Percentiles rank a stretch among this genome's conserved stretches.
Conservation (phyloP, 2,329 filamentous ascomycete genomes). For the Sporothrix dimorphospora region DNA sequence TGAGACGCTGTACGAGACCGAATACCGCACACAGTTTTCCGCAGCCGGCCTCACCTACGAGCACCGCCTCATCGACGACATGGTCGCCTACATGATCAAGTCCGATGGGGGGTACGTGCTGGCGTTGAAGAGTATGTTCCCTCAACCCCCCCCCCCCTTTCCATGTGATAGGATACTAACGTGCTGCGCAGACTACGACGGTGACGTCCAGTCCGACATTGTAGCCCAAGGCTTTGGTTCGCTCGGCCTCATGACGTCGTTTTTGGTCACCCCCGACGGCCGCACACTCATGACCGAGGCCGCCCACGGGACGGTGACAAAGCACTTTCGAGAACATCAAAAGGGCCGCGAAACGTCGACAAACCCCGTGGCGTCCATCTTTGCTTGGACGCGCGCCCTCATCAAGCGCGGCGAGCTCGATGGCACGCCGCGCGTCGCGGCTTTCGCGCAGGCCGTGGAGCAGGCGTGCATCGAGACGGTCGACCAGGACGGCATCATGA, state of each 20-base stretch:
- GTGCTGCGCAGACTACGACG: slow-evolving; percentile 78
- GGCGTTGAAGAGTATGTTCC: slow-evolving; percentile 87
- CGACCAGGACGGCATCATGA: slow-evolving; percentile 94
- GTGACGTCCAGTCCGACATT: slow-evolving; percentile 98
- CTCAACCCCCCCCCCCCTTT: background rate
- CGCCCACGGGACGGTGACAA: slow-evolving; percentile 95
- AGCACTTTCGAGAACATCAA: slow-evolving; percentile 98
- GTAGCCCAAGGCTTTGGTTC: slow-evolving; percentile 98
- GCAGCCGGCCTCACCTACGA: slow-evolving; percentile 96
- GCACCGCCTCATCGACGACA: slow-evolving; percentile 98
- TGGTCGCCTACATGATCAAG: slow-evolving; percentile 99
- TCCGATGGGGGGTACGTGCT: slow-evolving; percentile 94
- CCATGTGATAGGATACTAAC: background rate
- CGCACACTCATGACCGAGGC: slow-evolving; percentile 97
- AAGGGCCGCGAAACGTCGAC: slow-evolving; percentile 96
- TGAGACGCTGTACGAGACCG: slow-evolving; percentile 87
- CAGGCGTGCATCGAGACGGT: slow-evolving; percentile 93
- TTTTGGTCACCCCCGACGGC: slow-evolving; percentile 94
- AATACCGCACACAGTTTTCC: slow-evolving; percentile 88
- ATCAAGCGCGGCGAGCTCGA: slow-evolving; percentile 92
- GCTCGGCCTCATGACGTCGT: slow-evolving; percentile 96
- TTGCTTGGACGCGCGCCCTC: slow-evolving; percentile 96
- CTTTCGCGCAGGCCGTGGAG: slow-evolving; percentile 90
- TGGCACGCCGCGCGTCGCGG: slow-evolving; percentile 82
- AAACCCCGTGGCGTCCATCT: slow-evolving; percentile 98